Evolutionary conservation across 768 basidiomycete genomes (phyloP), one percentile per base, ranked within the genome.

Genomic region (Phylloporus scabripes): DNA sequence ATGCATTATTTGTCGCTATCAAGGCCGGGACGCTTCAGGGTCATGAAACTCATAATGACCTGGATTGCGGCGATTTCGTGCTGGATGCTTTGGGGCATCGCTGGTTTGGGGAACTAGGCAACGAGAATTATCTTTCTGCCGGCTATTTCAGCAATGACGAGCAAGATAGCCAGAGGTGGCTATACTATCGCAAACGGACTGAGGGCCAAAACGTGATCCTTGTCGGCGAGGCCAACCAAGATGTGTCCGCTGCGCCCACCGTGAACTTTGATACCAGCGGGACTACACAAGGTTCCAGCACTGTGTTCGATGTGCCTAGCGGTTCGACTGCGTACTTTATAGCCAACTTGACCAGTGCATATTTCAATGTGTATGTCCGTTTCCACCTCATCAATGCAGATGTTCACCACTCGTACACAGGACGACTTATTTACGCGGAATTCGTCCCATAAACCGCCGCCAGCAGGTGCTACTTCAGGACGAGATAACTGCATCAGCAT

Each of bases 141-240:
- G 74, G 76, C 32, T 98, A 98, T 73, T 99, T 99, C 74, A 72
- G 66, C 26, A 80, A 65, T 49, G 91, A 90, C 55, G 63, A 67
- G 0, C 92, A 95, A 65, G 70, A 74, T 51, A 77, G 82, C 41
- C 64, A 71, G 20, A 78, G 95, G 47, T 98, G 93, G 94, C 60
- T 79, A 53, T 98, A 96, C 72, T 99, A 96, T 76, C 80, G 94
- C 64, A 98, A 94, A 76, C 82, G 84, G 71, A 96, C 95, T 4
- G 92, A 95, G 69, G 96, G 96, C 2, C 96, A 99, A 73, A 99
- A 98, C 74, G 93, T 92, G 5, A 75, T 99, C 54, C 61, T 94
- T 46, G 76, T 97, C 56, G 77, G 77, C 57, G 71, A 73, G 53
- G 63, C 69, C 28, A 97, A 98, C 72, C 96, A 99, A 70, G 77